phyloP scores from a whole-genome alignment of 306 rosid species.

The Rosa persica region DNA sequence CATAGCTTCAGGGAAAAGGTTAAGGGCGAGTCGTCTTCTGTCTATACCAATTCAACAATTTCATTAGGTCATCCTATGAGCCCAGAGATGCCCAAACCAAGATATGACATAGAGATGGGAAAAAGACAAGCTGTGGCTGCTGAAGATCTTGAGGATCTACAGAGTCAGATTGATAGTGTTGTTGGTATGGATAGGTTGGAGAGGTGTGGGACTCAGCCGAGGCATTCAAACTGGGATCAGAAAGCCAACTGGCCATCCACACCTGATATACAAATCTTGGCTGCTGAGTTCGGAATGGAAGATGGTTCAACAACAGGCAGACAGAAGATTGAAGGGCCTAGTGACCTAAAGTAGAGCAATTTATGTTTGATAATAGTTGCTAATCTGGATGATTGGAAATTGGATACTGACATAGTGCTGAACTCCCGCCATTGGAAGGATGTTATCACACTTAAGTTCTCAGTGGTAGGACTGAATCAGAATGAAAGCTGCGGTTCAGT shows the following conservation, averaged over 20 bases:
- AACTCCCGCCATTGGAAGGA: slow-evolving; percentile 12
- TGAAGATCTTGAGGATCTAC: slow-evolving; percentile 47
- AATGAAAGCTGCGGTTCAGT: slow-evolving; percentile 10
- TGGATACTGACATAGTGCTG: slow-evolving; percentile 19
- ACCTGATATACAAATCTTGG: slow-evolving; percentile 43
- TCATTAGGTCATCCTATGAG: slow-evolving; percentile 19
- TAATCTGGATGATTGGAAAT: slow-evolving; percentile 16
- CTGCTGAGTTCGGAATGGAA: slow-evolving; percentile 33
- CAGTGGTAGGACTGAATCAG: background rate
- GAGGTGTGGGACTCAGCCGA: slow-evolving; percentile 38
- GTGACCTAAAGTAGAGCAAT: background rate
- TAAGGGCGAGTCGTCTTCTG: slow-evolving; percentile 25
- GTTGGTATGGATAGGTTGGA: slow-evolving; percentile 39
- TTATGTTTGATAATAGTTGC: slow-evolving; percentile 15
- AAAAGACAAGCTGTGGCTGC: slow-evolving; percentile 41
- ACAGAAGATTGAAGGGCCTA: slow-evolving; percentile 29
- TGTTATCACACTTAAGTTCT: background rate
- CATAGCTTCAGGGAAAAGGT: slow-evolving; percentile 38
- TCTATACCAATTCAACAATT: slow-evolving; percentile 9
- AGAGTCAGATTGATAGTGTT: slow-evolving; percentile 41
- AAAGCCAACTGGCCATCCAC: slow-evolving; percentile 35
- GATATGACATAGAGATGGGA: slow-evolving; percentile 34
- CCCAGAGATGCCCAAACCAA: slow-evolving; percentile 35
- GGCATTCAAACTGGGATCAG: slow-evolving; percentile 35
- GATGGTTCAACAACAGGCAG: slow-evolving; percentile 27